A percentile compares a stretch with the other conserved stretches of the same genome.
Evolutionary conservation across 176 grass and related monocot species (phyloP).

Genomic region (Aegilops bicornis): DNA sequence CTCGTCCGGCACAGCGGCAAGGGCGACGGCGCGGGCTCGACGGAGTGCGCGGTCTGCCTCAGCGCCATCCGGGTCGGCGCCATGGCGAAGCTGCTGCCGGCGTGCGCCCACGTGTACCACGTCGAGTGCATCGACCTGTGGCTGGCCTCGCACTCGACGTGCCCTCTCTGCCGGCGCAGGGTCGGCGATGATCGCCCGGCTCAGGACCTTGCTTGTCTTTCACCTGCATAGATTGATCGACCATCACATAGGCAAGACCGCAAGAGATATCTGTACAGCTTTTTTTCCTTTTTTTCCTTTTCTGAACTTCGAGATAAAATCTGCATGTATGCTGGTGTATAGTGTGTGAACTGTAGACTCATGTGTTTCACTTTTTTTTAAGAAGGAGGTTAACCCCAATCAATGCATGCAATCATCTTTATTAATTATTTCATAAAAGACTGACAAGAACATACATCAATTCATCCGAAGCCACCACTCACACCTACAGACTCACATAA

Average conservation of each 20-base stretch:
- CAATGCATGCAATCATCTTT: too few relatives aligned
- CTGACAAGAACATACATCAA: too few relatives aligned
- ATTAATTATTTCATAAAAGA: too few relatives aligned
- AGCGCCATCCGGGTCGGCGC: slow-evolving; percentile 34
- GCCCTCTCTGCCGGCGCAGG: slow-evolving; percentile 43
- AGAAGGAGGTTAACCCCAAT: too few relatives aligned
- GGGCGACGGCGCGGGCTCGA: background rate
- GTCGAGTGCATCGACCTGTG: slow-evolving; percentile 47
- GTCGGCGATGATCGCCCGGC: background rate
- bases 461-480: too few relatives aligned
- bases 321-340: background rate
- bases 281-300: background rate
- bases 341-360: background rate
- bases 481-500: too few relatives aligned
- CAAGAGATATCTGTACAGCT: background rate
- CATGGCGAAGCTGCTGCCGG: slow-evolving; percentile 50
- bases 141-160: slow-evolving; percentile 28
- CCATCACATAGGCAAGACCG: background rate
- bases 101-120: slow-evolving; percentile 46
- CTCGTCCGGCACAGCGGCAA: slow-evolving; percentile 49
- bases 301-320: background rate
- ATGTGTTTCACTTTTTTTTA: background rate
- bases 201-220: background rate
- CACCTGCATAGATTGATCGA: background rate
- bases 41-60: slow-evolving; percentile 49